Conservation (phyloP, 805 yeast species). For the Candida schatavii region DNA sequence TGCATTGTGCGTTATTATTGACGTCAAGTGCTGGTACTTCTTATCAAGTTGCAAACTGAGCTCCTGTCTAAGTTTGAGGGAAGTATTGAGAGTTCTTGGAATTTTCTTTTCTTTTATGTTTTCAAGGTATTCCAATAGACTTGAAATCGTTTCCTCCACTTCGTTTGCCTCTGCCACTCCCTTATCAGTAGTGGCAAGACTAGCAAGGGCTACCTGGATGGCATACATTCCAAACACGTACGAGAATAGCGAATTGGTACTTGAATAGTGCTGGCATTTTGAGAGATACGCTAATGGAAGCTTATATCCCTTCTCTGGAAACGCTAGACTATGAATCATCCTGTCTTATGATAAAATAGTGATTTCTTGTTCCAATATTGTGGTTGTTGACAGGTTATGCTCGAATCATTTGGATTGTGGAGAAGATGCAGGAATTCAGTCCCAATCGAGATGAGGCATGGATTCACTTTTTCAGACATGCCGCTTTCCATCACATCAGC, state of each 20-base stretch:
- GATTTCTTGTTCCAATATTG: no score
- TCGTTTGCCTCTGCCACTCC: not conserved
- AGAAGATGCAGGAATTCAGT: no score
- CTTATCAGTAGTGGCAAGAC: not conserved
- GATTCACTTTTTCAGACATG: no score
- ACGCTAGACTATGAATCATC: not conserved
- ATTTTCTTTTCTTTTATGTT: not conserved
- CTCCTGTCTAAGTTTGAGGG: not conserved
- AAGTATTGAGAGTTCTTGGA: not conserved
- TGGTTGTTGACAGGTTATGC: no score
- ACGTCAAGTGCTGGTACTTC: constrained; percentile 1
- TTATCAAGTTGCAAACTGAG: not conserved
- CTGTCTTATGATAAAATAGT: no score
- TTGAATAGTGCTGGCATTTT: constrained; percentile 6
- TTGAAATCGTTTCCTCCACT: not conserved
- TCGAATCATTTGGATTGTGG: no score
- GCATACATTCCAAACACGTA: constrained; percentile 3
- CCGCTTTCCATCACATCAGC: no score
- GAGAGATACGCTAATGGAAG: constrained; percentile 1
- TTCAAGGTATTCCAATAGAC: constrained; percentile 4
- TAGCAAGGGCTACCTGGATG: not conserved
- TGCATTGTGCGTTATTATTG: not conserved
- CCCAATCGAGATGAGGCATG: no score
- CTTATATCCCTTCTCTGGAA: not conserved
- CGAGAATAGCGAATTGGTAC: constrained; percentile 3